Evolutionary conservation across 2,329 filamentous ascomycete genomes (phyloP).

Genomic region (Simplicillium sp.): DNA sequence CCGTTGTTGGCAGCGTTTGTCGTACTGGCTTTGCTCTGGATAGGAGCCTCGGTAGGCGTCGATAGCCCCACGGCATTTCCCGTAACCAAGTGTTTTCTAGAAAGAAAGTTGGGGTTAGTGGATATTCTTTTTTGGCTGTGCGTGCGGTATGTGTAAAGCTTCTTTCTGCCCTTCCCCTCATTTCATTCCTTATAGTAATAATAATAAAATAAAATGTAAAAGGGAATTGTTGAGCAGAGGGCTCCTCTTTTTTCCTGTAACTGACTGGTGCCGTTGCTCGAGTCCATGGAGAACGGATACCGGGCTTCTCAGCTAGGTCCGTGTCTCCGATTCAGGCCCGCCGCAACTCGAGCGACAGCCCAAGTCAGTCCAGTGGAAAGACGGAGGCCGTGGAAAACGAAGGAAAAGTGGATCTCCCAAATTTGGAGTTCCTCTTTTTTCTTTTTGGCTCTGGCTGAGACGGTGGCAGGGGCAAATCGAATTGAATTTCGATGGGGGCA

Average conservation of each 20-base stretch:
- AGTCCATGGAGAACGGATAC: background rate
- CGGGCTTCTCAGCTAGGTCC: background rate
- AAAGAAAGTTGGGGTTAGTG: conserved; percentile 13
- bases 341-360: background rate
- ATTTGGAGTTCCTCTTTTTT: no score
- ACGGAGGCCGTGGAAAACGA: background rate
- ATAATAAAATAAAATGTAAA: no score
- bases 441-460: background rate
- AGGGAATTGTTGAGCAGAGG: no score
- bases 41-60: conserved; percentile 33
- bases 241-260: no score
- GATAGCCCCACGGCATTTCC: conserved; percentile 24
- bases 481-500: background rate
- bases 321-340: background rate
- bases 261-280: no score
- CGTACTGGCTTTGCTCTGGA: conserved; percentile 27
- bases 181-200: no score
- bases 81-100: conserved; percentile 34
- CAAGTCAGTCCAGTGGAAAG: background rate
- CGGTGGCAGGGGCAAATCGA: background rate
- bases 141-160: background rate
- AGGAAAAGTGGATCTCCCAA: background rate
- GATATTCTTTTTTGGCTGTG: conserved; percentile 2
- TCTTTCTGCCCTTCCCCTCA: conserved; percentile 1
- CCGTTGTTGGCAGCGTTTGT: conserved; percentile 17